Evolutionary conservation across 129 eudicot genomes (phyloP), one percentile per base, ranked within the genome.

Genomic region (Flaveria bidentis): DNA sequence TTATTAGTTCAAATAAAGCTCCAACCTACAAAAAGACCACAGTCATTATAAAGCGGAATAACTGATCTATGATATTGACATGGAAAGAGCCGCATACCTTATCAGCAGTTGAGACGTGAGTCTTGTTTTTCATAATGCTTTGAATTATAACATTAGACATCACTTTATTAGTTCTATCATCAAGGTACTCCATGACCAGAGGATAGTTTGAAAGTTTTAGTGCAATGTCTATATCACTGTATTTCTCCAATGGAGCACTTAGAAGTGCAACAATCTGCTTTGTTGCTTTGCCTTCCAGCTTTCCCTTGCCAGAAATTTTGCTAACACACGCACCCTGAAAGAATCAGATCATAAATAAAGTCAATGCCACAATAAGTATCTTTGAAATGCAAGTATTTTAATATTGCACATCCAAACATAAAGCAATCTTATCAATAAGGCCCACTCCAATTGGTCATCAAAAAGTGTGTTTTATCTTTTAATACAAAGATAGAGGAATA

Each of bases 221-320:
- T 67, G 93, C 99, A 81, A 87, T 94, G 74, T 88, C 97, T 71
- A 94, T 90, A 85, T 88, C 93, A 62, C 89, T 94, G 77, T 91
- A 94, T 75, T 94, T 94, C 80, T 91, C 93, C 82, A 94, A 81
- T 55, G 99, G 99, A 80, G 99, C 99, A 89, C 99, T 94, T 77
- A 94, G 72, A 77, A 94, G 96, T 72, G 94, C 83, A 67, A 94
- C 94, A 77, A 94, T 91, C 83, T 94, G 97, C 84, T 94, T 94
- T 61, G 96, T 87, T 57, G 99, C 93, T 76, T 84, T 87, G 78
- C 88, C 87, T 71, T 86, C 89, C 69, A 89, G 88, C 90, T 91
- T 94, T 79, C 96, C 97, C 80, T 86, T 86, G 41, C 85, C 96
- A 75, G 97, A 83, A 67, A 94, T 85, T 84, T 89, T 91, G 30